Base-by-base conservation (phyloP, 1,139 yeast species). In the Kluyveromyces sp. region DNA sequence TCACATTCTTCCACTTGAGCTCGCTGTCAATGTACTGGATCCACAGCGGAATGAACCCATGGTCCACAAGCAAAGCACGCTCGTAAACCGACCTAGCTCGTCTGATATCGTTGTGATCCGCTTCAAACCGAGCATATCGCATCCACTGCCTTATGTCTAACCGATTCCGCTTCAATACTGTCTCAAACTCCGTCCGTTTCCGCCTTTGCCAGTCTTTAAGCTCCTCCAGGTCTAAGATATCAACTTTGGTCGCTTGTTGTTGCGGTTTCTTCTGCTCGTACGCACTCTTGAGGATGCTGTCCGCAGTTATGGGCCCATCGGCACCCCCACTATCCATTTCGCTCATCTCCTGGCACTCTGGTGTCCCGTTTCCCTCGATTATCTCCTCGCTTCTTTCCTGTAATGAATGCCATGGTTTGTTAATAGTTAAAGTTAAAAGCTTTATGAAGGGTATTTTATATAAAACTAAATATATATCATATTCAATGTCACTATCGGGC, bases 21-120 rank as follows among this genome's bases (percentile, higher is more conserved):
- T 92, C 98, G 41, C 81, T 65, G 57, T 87, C 92, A 31, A 88
- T 75, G 61, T 92, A 92, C 35, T 86, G 75, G 10, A 83, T 74
- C 97, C 98, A 92, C 48, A 92, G 67, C 7, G 95, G 92, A 1
- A 90, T 79, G 59, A 78, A 77, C 52, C 83, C 78, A n/a, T 73
- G 70, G 59, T 87, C 83, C 3, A 87, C 89, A 48, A 81, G 85
- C 36, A 92, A 63, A 0, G 96, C 96, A 45, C 98, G 72, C 64
- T 92, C 98, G 66, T 83, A 86, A 8, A 92, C 73, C 0, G 96
- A 87, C 48, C 97, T 69, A 0, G 95, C 96, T n/a, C 82, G 64
- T 32, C 85, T 65, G 56, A 77, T 73, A 59, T 92, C 96, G 49
- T 79, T 82, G 57, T 87, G 90, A 4, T 83, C 85, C 10, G 81